Base-by-base conservation (phyloP, 2,329 filamentous ascomycete genomes). In the Aspergillus flavus region DNA sequence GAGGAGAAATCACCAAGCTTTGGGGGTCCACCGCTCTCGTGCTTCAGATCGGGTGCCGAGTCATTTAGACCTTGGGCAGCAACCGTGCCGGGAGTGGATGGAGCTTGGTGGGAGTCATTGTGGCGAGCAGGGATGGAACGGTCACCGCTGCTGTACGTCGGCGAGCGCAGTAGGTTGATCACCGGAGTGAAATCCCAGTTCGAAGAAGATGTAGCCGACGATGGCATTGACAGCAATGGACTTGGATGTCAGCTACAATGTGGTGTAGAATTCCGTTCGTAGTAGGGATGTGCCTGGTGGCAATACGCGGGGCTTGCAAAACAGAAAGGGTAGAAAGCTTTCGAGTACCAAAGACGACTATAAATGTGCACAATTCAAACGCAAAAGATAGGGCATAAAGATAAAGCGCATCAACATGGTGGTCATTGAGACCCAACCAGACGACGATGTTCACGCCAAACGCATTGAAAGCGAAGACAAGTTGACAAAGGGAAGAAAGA, bases 111-210 rank as follows among this genome's bases (percentile, higher is more conserved):
- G 36, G 54, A 52, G 59, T 70, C 61, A 57, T 54, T 32, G 65
- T 64, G 64, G 56, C 61, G 54, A 66, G 39, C 41, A 36, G 57
- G 34, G 46, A 34, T 34, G 46, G 69, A 61, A 34, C 53, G 61
- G 52, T 63, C 54, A 61, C 64, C 52, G 32, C 58, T 58, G 52
- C 62, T 53, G 30, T 66, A 65, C 10, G 70, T 70, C 23, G 77
- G 75, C 16, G 76, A 78, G 56, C 75, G 71, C 9, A 83, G 74
- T 55, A 83, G 76, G 65, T 78, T 74, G 66, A 81, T 78, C 66
- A 80, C 81, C 68, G 78, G 75, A 67, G 75, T 72, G 63, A 83
- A 79, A 72, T 82, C 81, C 81, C 81, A 83, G 59, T 73, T 72
- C 45, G 75, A 75, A 62, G 71, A 58, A 26, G 67, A 64, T 59